phyloP scores from a whole-genome alignment of 805 yeast genomes.

The Myxozyma neglecta region DNA sequence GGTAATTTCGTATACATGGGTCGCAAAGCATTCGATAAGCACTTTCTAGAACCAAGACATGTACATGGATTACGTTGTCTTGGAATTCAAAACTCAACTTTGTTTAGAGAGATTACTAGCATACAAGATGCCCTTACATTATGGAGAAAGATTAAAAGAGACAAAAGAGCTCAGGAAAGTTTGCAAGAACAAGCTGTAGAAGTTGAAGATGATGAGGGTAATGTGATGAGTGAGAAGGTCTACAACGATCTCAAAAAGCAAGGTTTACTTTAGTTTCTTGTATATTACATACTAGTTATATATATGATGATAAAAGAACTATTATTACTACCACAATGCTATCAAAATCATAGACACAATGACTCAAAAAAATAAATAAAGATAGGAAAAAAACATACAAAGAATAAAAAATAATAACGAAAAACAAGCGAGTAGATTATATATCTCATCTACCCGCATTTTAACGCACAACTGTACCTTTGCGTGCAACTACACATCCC shows the following conservation, averaged over 20 bases:
- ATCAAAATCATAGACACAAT: constrained; percentile 35
- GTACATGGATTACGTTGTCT: constrained; percentile 68
- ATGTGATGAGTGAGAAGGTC: constrained; percentile 81
- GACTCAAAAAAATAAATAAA: not conserved
- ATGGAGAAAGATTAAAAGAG: constrained; percentile 50
- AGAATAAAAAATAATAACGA: not conserved
- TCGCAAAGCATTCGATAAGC: constrained; percentile 65
- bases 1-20: constrained; percentile 75
- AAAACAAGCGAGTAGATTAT: not conserved
- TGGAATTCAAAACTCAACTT: constrained; percentile 59
- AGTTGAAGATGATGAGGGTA: constrained; percentile 90
- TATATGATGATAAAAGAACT: not conserved
- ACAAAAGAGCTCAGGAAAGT: constrained; percentile 43
- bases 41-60: constrained; percentile 73
- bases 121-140: constrained; percentile 66
- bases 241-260: constrained; percentile 84
- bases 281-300: not conserved
- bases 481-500: constrained; percentile 1
- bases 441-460: not conserved
- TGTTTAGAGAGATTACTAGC: constrained; percentile 63
- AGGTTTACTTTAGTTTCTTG: constrained; percentile 59
- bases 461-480: constrained; percentile 1
- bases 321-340: constrained; percentile 5
- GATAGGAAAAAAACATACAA: constrained; percentile 4
- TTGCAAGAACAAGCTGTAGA: constrained; percentile 62